These are phyloP conservation scores for Nicotiana tabacum DNA, from an alignment of 257 asterid species.

Conservation along the genomic window DNA sequence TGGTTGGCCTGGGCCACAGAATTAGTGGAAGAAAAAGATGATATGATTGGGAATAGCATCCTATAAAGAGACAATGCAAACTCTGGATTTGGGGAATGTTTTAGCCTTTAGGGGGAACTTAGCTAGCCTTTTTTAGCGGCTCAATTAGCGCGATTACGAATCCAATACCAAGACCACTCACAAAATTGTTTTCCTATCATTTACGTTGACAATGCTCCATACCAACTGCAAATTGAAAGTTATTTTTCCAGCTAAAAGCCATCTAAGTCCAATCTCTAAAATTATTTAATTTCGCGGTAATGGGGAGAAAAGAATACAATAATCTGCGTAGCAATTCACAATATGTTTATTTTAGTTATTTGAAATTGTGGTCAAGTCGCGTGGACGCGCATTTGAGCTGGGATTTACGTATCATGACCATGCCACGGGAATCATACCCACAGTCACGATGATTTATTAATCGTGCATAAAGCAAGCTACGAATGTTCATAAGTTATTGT, in stretches of 20 bases:
- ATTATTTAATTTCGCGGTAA: not conserved
- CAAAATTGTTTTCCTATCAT: not conserved
- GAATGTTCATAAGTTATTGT: no score
- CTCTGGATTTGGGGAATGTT: not conserved
- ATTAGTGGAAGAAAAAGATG: not conserved
- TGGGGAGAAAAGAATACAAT: not conserved
- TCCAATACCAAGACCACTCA: not conserved
- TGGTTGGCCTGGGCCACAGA: not conserved
- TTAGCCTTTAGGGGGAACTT: not conserved
- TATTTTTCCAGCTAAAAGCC: not conserved
- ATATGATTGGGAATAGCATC: not conserved
- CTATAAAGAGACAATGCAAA: not conserved
- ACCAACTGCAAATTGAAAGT: not conserved
- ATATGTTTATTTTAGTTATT: no score
- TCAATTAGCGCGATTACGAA: not conserved
- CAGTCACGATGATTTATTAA: no score
- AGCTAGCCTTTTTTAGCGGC: not conserved
- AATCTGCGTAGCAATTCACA: not conserved
- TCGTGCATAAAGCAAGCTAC: no score
- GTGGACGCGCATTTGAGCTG: no score
- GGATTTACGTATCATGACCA: no score
- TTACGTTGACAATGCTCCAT: not conserved
- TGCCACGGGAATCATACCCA: no score
- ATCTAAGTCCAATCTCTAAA: not conserved
- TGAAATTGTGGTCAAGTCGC: no score